phyloP scores from a whole-genome alignment of 306 rosid species.

The Pterocarpus santalinus region DNA sequence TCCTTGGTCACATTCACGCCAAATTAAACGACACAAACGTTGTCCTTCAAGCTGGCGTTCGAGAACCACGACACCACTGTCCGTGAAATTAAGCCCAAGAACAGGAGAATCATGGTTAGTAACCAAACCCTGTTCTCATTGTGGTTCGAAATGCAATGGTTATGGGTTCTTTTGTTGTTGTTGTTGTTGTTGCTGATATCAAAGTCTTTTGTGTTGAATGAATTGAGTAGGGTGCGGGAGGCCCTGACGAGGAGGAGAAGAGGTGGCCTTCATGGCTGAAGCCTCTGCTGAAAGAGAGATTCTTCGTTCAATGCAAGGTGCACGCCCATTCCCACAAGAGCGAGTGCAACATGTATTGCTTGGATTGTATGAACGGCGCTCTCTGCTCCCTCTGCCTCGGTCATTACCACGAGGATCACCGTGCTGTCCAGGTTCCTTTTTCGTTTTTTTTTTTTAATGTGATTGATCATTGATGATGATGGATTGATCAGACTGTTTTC shows the following conservation, averaged over 20 bases:
- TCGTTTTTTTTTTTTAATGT: no score
- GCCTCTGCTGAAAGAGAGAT: conserved; percentile 80
- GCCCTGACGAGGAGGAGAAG: conserved; percentile 84
- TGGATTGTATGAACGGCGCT: conserved; percentile 95
- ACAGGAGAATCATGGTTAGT: conserved; percentile 87
- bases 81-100: conserved; percentile 91
- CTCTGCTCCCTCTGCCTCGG: conserved; percentile 91
- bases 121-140: no score
- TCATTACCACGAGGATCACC: conserved; percentile 79
- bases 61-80: conserved; percentile 80
- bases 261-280: conserved; percentile 99
- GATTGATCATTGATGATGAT: no score
- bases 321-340: conserved; percentile 96
- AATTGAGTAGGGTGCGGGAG: conserved; percentile 76
- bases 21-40: no score
- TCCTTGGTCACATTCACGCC: no score
- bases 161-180: no score
- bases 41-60: conserved; percentile 75
- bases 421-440: conserved; percentile 74
- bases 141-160: no score
- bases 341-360: conserved; percentile 97
- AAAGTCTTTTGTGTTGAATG: no score
- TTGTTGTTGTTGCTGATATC: no score
- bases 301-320: conserved; percentile 92
- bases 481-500: no score